phyloP scores from a whole-genome alignment of 208 protist species.

The Wallacemonas rigidus region DNA sequence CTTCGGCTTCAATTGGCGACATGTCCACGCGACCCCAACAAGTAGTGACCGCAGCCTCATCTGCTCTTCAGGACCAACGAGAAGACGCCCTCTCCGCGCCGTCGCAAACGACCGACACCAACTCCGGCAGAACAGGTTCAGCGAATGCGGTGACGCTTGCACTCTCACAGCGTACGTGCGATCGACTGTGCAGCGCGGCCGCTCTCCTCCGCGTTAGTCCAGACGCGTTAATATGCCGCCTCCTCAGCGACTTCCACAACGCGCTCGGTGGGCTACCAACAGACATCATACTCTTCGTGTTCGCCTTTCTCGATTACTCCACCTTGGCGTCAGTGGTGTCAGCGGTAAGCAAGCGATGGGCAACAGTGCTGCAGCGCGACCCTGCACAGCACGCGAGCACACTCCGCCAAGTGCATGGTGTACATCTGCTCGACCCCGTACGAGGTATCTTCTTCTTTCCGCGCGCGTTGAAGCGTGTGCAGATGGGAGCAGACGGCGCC shows the following conservation, averaged over 20 bases:
- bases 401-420: conserved; percentile 48
- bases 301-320: conserved; percentile 56
- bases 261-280: conserved; percentile 42
- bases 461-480: conserved; percentile 42
- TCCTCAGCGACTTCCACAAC: conserved; percentile 44
- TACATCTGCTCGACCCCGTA: conserved; percentile 50
- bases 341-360: conserved; percentile 38
- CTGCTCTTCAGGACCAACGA: too few species aligned
- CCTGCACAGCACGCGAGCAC: conserved; percentile 27
- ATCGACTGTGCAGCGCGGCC: conserved; percentile 34
- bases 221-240: conserved; percentile 26
- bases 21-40: too few species aligned
- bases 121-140: too few species aligned
- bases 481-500: conserved; percentile 21
- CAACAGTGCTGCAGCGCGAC: conserved; percentile 24
- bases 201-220: conserved; percentile 32
- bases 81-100: too few species aligned
- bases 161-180: conserved; percentile 23
- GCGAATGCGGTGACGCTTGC: conserved; percentile 16
- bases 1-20: too few species aligned
- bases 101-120: too few species aligned
- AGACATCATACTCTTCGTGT: conserved; percentile 36
- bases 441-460: conserved; percentile 55
- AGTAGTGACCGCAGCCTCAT: too few species aligned
- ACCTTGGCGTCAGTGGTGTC: conserved; percentile 30